Percentiles rank a stretch among this genome's conserved stretches.
These are phyloP conservation scores for Calonectria ilicicola DNA, from an alignment of 2,329 filamentous ascomycete species.

Conservation along the genomic window DNA sequence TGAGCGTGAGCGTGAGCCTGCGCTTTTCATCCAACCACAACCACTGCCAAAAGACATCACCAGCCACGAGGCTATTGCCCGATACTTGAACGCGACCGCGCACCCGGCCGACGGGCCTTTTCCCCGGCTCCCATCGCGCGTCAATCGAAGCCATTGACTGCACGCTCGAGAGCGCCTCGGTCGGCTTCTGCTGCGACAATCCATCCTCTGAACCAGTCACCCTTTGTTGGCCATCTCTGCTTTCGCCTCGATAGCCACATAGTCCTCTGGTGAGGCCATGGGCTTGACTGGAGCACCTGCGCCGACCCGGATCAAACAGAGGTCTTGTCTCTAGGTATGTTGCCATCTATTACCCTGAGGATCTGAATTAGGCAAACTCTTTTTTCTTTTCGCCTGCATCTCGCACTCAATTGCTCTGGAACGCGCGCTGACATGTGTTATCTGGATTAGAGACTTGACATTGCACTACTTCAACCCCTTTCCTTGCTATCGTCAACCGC, in stretches of 20 bases:
- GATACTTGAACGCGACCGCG: not conserved
- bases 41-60: slow-evolving; percentile 23
- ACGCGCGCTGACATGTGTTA: slow-evolving; percentile 24
- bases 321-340: slow-evolving; percentile 46
- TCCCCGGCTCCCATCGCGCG: not conserved
- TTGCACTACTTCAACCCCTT: slow-evolving; percentile 13
- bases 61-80: slow-evolving; percentile 14
- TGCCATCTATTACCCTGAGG: slow-evolving; percentile 14
- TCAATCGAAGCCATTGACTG: not conserved
- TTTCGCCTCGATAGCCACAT: slow-evolving; percentile 24
- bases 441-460: slow-evolving; percentile 17
- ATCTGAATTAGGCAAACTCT: not conserved
- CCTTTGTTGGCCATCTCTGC: not conserved
- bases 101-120: not conserved
- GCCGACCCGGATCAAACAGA: slow-evolving; percentile 46
- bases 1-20: slow-evolving; percentile 11
- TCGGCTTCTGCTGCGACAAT: not conserved
- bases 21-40: slow-evolving; percentile 15
- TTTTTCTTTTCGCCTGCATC: not conserved
- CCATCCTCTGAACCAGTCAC: not conserved
- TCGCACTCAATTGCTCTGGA: slow-evolving; percentile 12
- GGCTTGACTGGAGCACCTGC: slow-evolving; percentile 45
- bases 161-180: not conserved
- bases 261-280: slow-evolving; percentile 47
- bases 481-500: slow-evolving; percentile 1